Conservation (phyloP, 1,284 basidiomycete genomes). For the Cryptococcus hybrid region DNA sequence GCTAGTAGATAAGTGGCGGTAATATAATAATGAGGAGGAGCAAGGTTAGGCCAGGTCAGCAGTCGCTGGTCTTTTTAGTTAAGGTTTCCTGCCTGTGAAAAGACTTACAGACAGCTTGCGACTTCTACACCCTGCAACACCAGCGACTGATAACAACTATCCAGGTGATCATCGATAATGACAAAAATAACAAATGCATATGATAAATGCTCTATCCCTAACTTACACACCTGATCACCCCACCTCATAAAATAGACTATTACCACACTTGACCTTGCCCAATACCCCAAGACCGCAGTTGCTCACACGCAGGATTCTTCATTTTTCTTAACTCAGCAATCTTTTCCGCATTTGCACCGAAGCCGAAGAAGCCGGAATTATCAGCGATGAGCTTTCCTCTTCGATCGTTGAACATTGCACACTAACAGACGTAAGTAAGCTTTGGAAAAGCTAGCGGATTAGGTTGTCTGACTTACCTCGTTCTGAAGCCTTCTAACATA, state of each 20-base stretch:
- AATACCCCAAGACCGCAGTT: conserved; percentile 33
- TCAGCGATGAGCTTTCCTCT: conserved; percentile 59
- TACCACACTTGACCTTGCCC: conserved; percentile 1
- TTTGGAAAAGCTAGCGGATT: background rate
- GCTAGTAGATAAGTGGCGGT: too few species aligned
- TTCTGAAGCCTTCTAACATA: conserved; percentile 69
- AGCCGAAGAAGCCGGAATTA: conserved; percentile 80
- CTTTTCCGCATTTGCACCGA: conserved; percentile 86
- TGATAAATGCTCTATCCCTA: background rate
- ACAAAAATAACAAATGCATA: background rate
- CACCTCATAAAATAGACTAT: background rate
- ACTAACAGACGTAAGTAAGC: conserved; percentile 19
- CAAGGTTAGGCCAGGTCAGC: too few species aligned
- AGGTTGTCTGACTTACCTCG: conserved; percentile 60
- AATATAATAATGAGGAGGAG: too few species aligned
- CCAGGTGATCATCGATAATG: background rate
- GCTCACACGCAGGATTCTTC: conserved; percentile 63
- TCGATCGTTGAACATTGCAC: conserved; percentile 33
- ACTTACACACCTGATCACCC: background rate
- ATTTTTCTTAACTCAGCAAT: conserved; percentile 36
- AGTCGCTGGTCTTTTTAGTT: too few species aligned
- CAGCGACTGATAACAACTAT: background rate
- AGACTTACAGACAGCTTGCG: too few species aligned
- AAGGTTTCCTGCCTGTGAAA: too few species aligned
- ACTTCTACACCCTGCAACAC: too few species aligned